Conservation (phyloP, 2,329 filamentous ascomycete species). For the Biscogniauxia mediterranea region DNA sequence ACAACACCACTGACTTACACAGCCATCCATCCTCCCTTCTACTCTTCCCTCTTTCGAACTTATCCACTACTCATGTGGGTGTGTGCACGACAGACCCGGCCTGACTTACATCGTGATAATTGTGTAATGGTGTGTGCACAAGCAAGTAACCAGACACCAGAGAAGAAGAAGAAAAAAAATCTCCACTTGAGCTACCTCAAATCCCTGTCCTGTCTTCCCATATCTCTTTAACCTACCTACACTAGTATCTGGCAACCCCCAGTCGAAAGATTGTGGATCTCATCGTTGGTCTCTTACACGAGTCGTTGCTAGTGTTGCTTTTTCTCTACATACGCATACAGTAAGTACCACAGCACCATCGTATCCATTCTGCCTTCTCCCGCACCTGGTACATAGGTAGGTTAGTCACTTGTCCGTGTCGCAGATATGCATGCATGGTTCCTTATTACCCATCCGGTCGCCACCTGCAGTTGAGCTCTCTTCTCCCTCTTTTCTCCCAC, state of each 20-base stretch:
- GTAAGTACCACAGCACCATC: not conserved
- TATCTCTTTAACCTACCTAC: slow-evolving; percentile 1
- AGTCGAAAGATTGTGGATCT: not conserved
- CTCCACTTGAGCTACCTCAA: slow-evolving; percentile 13
- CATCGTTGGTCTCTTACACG: not conserved
- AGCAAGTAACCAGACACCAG: slow-evolving; percentile 1
- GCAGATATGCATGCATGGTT: not conserved
- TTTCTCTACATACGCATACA: too few relatives aligned
- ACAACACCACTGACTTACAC: not conserved
- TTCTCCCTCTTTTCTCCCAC: slow-evolving; percentile 3
- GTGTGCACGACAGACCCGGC: not conserved
- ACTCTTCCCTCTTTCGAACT: not conserved
- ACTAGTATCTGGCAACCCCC: not conserved
- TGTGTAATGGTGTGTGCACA: slow-evolving; percentile 19
- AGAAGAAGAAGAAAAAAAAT: too few relatives aligned
- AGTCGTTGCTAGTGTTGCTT: not conserved
- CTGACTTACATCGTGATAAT: not conserved
- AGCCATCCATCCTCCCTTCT: not conserved
- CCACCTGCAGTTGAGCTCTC: not conserved
- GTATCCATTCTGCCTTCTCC: not conserved
- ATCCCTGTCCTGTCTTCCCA: slow-evolving; percentile 11
- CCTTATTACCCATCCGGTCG: slow-evolving; percentile 2
- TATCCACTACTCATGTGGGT: not conserved
- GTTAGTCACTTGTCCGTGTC: not conserved
- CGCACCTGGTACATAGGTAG: too few relatives aligned